A percentile compares a stretch with the other conserved stretches of the same genome.
phyloP scores from a whole-genome alignment of 2,329 filamentous ascomycete species.

The Myriosclerotinia scirpicola region DNA sequence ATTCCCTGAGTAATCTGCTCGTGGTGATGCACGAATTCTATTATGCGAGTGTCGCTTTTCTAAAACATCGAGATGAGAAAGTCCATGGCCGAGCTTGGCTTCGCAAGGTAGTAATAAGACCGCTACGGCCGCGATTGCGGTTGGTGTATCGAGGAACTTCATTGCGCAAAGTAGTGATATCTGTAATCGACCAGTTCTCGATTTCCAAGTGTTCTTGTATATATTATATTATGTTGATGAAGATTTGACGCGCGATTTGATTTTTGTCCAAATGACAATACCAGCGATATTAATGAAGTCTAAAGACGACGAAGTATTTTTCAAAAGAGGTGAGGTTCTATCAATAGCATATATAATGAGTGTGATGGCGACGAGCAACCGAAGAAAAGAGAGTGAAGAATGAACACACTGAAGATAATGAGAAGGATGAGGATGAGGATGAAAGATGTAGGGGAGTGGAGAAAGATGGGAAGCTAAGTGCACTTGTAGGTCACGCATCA shows the following conservation, averaged over 20 bases:
- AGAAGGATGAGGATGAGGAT: conserved; percentile 6
- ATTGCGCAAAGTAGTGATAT: conserved; percentile 44
- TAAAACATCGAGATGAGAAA: conserved; percentile 36
- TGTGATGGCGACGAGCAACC: conserved; percentile 25
- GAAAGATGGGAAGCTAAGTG: neutral
- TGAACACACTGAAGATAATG: neutral
- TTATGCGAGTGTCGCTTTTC: conserved; percentile 36
- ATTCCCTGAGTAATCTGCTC: conserved; percentile 29
- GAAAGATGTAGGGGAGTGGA: conserved; percentile 12
- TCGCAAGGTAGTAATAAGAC: conserved; percentile 45
- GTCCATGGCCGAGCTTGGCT: conserved; percentile 33
- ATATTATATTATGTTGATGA: neutral
- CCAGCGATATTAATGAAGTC: conserved; percentile 7
- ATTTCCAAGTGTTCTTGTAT: neutral
- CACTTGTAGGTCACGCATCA: neutral
- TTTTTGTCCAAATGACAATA: neutral
- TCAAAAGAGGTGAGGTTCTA: neutral
- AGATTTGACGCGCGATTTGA: neutral
- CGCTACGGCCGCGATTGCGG: conserved; percentile 51
- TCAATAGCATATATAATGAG: conserved; percentile 19
- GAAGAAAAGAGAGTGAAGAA: conserved; percentile 10
- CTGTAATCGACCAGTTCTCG: conserved; percentile 22
- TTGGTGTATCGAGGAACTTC: conserved; percentile 54
- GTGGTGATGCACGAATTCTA: conserved; percentile 32
- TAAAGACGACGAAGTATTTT: neutral